Percentiles rank a stretch among this genome's conserved stretches.
These are phyloP conservation scores for Auricularia sp. DNA, from an alignment of 768 basidiomycete species.

Conservation along the genomic window DNA sequence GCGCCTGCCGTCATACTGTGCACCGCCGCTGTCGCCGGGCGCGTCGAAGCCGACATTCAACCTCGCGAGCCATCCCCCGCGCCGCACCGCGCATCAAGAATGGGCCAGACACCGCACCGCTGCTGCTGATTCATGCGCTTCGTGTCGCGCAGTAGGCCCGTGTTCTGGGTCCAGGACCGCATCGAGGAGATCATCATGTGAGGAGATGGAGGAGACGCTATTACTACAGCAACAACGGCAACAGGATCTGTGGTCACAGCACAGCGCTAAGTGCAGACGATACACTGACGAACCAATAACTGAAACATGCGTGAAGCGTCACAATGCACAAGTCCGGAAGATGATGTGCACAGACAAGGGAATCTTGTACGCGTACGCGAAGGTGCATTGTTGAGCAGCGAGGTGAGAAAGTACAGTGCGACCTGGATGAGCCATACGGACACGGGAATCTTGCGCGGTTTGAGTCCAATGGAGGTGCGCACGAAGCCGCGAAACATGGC, in stretches of 20 bases:
- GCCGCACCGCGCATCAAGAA: background rate
- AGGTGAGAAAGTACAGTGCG: slow-evolving; percentile 65
- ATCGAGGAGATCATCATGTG: slow-evolving; percentile 79
- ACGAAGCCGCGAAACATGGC: background rate
- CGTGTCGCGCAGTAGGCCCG: slow-evolving; percentile 59
- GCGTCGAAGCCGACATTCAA: background rate
- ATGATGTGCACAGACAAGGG: slow-evolving; percentile 94
- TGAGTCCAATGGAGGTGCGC: slow-evolving; percentile 29
- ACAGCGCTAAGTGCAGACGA: no score
- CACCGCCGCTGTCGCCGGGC: background rate
- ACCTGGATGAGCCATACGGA: slow-evolving; percentile 71
- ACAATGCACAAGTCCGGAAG: slow-evolving; percentile 43
- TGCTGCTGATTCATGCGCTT: slow-evolving; percentile 53
- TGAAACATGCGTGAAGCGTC: no score
- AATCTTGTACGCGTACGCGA: slow-evolving; percentile 74
- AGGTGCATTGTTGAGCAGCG: slow-evolving; percentile 69
- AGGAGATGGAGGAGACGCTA: no score
- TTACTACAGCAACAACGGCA: no score
- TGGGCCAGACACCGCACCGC: background rate
- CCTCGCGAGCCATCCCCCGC: background rate
- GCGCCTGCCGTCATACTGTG: background rate
- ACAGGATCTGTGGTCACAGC: no score
- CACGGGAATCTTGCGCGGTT: slow-evolving; percentile 59
- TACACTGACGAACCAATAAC: no score
- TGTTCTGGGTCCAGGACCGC: slow-evolving; percentile 90